Base-by-base conservation (phyloP, 495 filamentous ascomycete species). In the Penicillium manginii region DNA sequence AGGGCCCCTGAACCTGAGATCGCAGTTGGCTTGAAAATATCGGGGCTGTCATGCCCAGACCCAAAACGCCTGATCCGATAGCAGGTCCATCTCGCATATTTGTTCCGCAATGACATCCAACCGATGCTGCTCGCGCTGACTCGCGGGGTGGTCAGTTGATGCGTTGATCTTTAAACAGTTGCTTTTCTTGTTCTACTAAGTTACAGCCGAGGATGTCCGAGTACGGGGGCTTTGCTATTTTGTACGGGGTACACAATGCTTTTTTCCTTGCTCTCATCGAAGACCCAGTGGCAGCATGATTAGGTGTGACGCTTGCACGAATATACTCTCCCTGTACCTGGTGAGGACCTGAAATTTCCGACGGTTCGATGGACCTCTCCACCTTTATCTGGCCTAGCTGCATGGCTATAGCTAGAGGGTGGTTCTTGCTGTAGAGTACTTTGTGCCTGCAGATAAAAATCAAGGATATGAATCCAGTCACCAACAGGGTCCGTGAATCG, bases 31-130 rank as follows among this genome's bases (percentile, higher is more conserved):
- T 56, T 8, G 19, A 29, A 19, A 23, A 47, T 47, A 47, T 47
- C 45, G 12, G 19, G 22, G 14, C 45, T 47, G 45, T 47, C 45
- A 47, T 47, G 45, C 14, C 11, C 7, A 26, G 45, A 7, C 2
- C 45, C 45, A 22, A 47, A 47, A 47, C 14, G 18, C 45, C 19
- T 47, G 26, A 23, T 52, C 40, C 37, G 58, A 62, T 61, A 40
- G 50, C 35, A 62, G 50, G 48, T 54, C 45, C n/a, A 49, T 42
- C 32, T 57, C 23, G 47, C 19, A 37, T 29, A 9, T 19, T 47
- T 9, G 6, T 2, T 26, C 10, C n/a, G 21, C 45, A 26, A 47
- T 19, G 10, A 9, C 15, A 22, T 19, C 22, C 8, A 26, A 47
- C 15, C 45, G 45, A 26, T 26, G 18, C 10, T 22, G 14, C 11